Evolutionary conservation across 768 basidiomycete species (phyloP).

Genomic region (Arthromyces matolae): DNA sequence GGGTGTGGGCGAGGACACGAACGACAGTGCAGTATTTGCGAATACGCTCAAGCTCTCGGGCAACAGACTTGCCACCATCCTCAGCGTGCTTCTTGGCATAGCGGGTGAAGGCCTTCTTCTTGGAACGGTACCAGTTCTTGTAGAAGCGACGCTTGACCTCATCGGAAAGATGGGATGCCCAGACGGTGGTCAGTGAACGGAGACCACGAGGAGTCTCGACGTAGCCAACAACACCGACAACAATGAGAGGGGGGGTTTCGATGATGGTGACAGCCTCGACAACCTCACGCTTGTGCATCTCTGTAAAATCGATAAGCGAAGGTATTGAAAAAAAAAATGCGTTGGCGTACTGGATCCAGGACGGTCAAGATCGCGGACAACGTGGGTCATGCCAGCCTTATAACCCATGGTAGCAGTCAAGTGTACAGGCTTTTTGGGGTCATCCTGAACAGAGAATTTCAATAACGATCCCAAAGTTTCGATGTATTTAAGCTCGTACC

Average conservation of each 20-base stretch:
- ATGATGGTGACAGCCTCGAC: conserved; percentile 96
- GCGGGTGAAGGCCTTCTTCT: conserved; percentile 99
- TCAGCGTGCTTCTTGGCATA: conserved; percentile 99
- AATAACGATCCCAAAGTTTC: not conserved
- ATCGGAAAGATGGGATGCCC: conserved; percentile 97
- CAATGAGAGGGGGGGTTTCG: conserved; percentile 95
- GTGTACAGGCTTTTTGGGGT: conserved; percentile 98
- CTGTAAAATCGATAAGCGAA: conserved; percentile 37
- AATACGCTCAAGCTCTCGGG: conserved; percentile 97
- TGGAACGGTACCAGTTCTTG: conserved; percentile 99
- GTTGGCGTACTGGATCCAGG: conserved; percentile 98
- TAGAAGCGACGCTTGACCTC: conserved; percentile 99
- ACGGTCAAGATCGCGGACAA: conserved; percentile 98
- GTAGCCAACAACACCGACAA: conserved; percentile 98
- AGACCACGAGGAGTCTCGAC: conserved; percentile 99
- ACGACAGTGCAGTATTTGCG: conserved; percentile 99
- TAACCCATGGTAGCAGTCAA: conserved; percentile 98
- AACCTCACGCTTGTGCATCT: conserved; percentile 99
- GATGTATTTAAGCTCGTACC: conserved; percentile 43
- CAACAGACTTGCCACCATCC: conserved; percentile 85
- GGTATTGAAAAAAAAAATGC: conserved; percentile 31
- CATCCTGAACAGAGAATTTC: conserved; percentile 61
- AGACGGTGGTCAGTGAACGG: conserved; percentile 97
- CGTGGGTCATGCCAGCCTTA: conserved; percentile 99
- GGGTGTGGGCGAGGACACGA: conserved; percentile 98